A percentile compares a stretch with the other conserved stretches of the same genome.
These are phyloP conservation scores for Phytophthora litchii DNA, from an alignment of 352 stramenopile species.

Conservation along the genomic window DNA sequence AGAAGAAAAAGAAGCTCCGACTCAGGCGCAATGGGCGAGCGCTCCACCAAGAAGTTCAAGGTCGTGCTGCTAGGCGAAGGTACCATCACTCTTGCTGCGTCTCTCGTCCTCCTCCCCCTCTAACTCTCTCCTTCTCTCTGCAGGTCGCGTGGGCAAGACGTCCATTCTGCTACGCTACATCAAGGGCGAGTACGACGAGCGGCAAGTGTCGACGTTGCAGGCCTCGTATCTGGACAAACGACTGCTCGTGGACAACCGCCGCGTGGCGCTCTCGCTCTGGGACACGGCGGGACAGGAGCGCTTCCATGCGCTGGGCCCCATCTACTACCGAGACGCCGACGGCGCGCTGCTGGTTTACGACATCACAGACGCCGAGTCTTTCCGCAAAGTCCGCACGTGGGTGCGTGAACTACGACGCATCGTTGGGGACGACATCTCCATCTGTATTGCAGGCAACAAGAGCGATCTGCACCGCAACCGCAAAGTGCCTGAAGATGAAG, in stretches of 20 bases:
- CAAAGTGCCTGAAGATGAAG: conserved; percentile 88
- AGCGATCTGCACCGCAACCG: conserved; percentile 89
- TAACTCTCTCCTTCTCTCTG: conserved; percentile 1
- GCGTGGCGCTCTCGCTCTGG: conserved; percentile 87
- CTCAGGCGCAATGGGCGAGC: conserved; percentile 52
- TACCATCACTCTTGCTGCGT: conserved; percentile 22
- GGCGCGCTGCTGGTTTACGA: conserved; percentile 92
- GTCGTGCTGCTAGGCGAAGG: conserved; percentile 87
- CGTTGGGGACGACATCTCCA: conserved; percentile 91
- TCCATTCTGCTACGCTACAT: conserved; percentile 95
- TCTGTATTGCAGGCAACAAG: conserved; percentile 94
- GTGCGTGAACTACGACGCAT: conserved; percentile 92
- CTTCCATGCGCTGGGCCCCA: conserved; percentile 86
- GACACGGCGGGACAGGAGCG: conserved; percentile 89
- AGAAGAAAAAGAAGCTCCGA: neutral
- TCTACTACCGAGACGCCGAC: conserved; percentile 92
- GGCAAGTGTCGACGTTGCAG: conserved; percentile 92
- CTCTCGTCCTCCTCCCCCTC: neutral
- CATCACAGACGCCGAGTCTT: conserved; percentile 92
- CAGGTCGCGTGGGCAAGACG: conserved; percentile 95
- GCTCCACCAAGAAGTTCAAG: conserved; percentile 83
- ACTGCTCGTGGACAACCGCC: conserved; percentile 81
- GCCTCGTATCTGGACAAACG: conserved; percentile 94
- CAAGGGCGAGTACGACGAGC: conserved; percentile 93
- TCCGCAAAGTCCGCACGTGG: conserved; percentile 93